Evolutionary conservation across 2,329 filamentous ascomycete species (phyloP), one percentile per base, ranked within the genome.

Genomic region (Thelonectria rubi): DNA sequence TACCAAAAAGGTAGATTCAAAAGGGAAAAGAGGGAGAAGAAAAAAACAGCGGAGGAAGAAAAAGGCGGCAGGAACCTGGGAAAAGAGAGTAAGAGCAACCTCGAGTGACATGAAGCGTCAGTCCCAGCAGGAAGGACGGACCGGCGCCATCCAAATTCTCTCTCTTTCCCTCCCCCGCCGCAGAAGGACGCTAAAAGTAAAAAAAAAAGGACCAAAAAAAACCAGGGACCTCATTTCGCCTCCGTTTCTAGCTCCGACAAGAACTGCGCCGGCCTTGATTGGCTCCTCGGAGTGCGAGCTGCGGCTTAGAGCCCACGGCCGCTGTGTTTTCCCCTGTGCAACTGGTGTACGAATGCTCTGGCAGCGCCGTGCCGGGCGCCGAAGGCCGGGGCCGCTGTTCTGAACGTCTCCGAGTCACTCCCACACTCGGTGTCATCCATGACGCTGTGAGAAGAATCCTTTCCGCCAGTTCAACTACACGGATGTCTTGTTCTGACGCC

Each of bases 351-450:
- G 40, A n/a, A 17, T 18, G 40, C 18, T 43, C 7, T 20, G 3
- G 46, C 64, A 66, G 58, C 65, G 62, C 65, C 67, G 69, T 63
- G 69, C 69, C 68, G 69, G 69, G 66, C 61, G 54, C 66, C 69
- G 69, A 69, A 70, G 37, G 61, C 65, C 69, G 68, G 67, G 61
- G 61, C 37, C 26, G 55, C 46, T 55, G 37, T 40, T 46, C 46
- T 34, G 30, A 26, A 46, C n/a, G 39, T 37, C 39, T 17, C 52
- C 20, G 17, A 30, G 26, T 6, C n/a, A 42, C 34, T 32, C 39
- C 12, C 43, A 24, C 24, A 48, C 15, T 40, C 21, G n/a, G n/a
- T n/a, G n/a, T n/a, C 11, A 14, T 37, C 34, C 34, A 37, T 37
- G 34, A 37, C 15, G 34, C 12, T 15, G 34, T 37, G 34, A 37